Base-by-base conservation (phyloP, 257 asterid genomes). In the Rhazya stricta region DNA sequence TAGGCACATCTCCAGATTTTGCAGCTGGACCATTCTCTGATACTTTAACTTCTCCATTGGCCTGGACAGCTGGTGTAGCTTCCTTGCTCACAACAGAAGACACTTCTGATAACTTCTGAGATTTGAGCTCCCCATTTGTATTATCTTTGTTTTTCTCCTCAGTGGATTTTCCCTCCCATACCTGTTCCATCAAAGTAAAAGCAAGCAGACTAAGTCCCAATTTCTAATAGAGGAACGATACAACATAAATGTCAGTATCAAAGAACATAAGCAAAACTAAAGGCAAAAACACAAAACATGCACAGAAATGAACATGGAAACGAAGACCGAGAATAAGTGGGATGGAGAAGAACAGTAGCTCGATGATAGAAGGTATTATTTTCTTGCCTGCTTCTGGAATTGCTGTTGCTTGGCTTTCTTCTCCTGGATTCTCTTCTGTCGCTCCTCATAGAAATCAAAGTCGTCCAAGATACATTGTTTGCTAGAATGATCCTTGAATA, bases 391-490 rank as follows among this genome's bases (percentile, higher is more conserved):
- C 27, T 63, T 63, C 50, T 66, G 71, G 71, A 66, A 66, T 21
- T 37, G 71, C 71, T 66, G 71, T 66, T 66, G 71, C 71, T 66
- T 66, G 71, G 71, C 71, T 66, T 66, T 66, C 50, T 66, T 66
- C 50, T 66, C 71, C 30, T 66, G 71, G 71, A 66, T 66, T 66
- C 71, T 66, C 48, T 85, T 90, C 79, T 90, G 88, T 30, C 96
- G 87, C 25, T 86, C 94, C 81, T 89, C 91, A 3, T 90, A 90
- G 83, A 90, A 91, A 41, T 87, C 92, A 57, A 91, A 90, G 72
- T 91, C 95, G 73, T 91, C 92, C 30, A 90, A 78, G 60, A 90
- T 86, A 56, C 90, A 87, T 39, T 86, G 90, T 54, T 85, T 90
- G 48, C 84, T 83, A 2, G 83, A 39, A 76, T 90, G 88, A 65